Base-by-base conservation (phyloP, 371 early-diverging fungal genomes). In the Syncephalis fuscata region DNA sequence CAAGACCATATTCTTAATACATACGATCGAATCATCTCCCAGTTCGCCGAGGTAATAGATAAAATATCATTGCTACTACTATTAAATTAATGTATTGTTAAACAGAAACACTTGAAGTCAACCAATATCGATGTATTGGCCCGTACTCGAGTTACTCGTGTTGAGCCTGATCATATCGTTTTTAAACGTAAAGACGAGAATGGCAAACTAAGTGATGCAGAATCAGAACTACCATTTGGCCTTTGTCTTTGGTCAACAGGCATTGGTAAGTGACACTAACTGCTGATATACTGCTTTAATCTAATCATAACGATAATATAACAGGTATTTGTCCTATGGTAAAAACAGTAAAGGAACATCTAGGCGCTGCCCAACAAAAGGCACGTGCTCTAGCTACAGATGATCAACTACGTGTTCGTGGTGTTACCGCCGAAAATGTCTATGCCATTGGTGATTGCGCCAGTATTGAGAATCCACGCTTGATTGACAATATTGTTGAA, bases 391-490 rank as follows among this genome's bases (percentile, higher is more conserved):
- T 91, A 5, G 57, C 70, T n/a, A 81, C 80, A 1, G 90, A 92
- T 61, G 64, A 51, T 4, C 67, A 63, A 41, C 60, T 86, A 47
- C 75, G 85, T 20, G 74, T 88, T 20, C 61, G 77, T 46, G 82
- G 80, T 22, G 47, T 65, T 0, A 47, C 63, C 0, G 76, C 78
- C 51, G 65, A 71, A 25, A 69, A 77, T 3, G 78, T 86, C 1
- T 87, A 73, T 61, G 89, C 90, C 0, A 58, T 89, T 15, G 92
- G 92, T 17, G 92, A 92, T 58, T 92, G 92, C 60, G 82, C 89
- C 2, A 73, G 78, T 1, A 73, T 70, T 48, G 81, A 82, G 25
- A 77, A 76, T 46, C 84, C 84, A 7, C 70, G 75, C n/a, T 55
- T 82, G 32, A 49, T 72, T 10, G 60, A 67, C 9, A 61, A 62